phyloP scores from a whole-genome alignment of 192 early-diverging fungal genomes.

The Kappamyces sp. region DNA sequence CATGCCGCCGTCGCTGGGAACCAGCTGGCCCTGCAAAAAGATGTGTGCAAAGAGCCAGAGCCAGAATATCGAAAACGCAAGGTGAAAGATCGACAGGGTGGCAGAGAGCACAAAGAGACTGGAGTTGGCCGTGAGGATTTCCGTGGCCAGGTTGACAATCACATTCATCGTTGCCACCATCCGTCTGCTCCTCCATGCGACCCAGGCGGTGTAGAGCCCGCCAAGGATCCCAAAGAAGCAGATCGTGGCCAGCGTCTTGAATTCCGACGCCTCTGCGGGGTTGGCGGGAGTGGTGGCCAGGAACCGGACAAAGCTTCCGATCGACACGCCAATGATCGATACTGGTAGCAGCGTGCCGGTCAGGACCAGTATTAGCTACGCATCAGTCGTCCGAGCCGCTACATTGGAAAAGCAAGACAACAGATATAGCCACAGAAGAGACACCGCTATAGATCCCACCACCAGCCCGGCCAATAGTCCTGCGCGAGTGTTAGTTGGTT shows the following conservation, averaged over 20 bases:
- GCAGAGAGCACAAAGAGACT: slow-evolving; percentile 60
- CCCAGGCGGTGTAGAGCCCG: background rate
- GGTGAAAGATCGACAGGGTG: slow-evolving; percentile 46
- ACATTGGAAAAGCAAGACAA: slow-evolving; percentile 7
- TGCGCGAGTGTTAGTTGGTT: background rate
- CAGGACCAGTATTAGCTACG: background rate
- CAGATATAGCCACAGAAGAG: slow-evolving; percentile 2
- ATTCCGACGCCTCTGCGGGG: background rate
- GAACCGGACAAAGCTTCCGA: background rate
- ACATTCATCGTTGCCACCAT: slow-evolving; percentile 38
- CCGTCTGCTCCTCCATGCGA: slow-evolving; percentile 15
- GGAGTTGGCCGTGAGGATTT: slow-evolving; percentile 65
- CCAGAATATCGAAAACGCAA: slow-evolving; percentile 60
- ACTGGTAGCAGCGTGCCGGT: too few relatives aligned
- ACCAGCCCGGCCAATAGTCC: background rate
- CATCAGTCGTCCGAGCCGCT: background rate
- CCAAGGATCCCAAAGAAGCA: background rate
- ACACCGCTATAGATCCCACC: background rate
- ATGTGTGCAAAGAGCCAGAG: slow-evolving; percentile 58
- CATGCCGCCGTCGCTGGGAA: slow-evolving; percentile 14
- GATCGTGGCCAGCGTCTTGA: background rate
- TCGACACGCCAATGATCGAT: too few relatives aligned
- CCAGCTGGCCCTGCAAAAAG: slow-evolving; percentile 47
- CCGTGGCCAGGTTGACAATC: slow-evolving; percentile 55
- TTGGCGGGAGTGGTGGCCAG: background rate